Base-by-base conservation (phyloP, 192 early-diverging fungal species). In the Backusella macrospora region DNA sequence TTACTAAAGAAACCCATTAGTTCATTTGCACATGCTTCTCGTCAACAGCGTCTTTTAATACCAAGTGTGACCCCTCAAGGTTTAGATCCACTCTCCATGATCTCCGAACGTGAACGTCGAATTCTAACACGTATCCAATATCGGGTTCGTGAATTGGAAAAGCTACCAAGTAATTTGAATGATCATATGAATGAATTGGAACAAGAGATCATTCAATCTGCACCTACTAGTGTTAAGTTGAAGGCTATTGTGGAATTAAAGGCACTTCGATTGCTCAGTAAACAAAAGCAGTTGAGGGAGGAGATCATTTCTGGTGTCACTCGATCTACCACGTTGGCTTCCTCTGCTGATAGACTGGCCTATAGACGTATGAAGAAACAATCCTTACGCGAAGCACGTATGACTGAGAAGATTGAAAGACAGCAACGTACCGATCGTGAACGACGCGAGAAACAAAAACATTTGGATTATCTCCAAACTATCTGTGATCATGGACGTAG, bases 201-300 rank as follows among this genome's bases (percentile, higher is more conserved):
- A 9, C 40, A 45, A 26, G 4, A 39, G 48, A 75, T 66, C 77
- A 73, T 21, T 62, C 79, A 37, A 44, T 70, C 5, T 76, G 68
- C n/a, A 62, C 77, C 5, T 66, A 72, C 23, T 66, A 59, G 52
- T 4, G 52, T 59, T 21, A 59, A 59, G 5, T 74, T 98, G 0
- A 86, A 88, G 70, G 94, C 94, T 16, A 77, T 96, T 14, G 94
- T 97, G 69, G 97, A 99, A 84, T 82, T 97, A 73, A 98, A 97
- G 82, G 82, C 90, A 6, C 85, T 99, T 21, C 81, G 88, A 63
- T 81, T 99, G 46, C 79, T 93, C 48, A 86, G 90, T 44, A 92
- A 92, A 9, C 52, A 59, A 12, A 38, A 45, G 10, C 79, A 88
- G 82, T 71, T 94, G 55, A 88, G 93, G 15, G 86, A 88, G 14